Evolutionary conservation across 2,329 filamentous ascomycete genomes (phyloP), one percentile per base, ranked within the genome.

Genomic region (Cladosporium sphaerospermum): DNA sequence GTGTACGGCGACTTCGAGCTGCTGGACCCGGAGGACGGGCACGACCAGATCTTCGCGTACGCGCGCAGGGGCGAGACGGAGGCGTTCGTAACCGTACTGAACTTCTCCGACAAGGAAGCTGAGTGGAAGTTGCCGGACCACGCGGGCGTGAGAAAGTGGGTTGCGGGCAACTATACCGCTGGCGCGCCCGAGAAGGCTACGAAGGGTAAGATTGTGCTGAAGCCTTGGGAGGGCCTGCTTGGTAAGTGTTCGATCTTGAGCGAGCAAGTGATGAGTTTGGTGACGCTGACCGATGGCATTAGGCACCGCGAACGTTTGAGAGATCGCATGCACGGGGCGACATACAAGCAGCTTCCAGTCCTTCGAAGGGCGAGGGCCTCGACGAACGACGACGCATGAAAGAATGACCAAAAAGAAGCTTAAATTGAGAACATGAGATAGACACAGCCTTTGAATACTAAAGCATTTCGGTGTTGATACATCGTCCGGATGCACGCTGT

Each of bases 1-100:
- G 77, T 85, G 1, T 79, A 85, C 59, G 84, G 84, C 5, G 69
- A 74, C 16, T 86, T 81, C 63, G 68, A 78, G 43, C 65, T 77
- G 8, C 67, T 79, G 34, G 78, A 79, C 45, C 63, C 72, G 14
- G 72, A 75, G n/a, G 48, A 51, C 16, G 48, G 48, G 6, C 58
- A 71, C 68, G 79, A 81, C 62, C 60, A 71, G 54, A 73, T 88
- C 62, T 89, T 88, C 54, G 62, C 69, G 9, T 76, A 69, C 55
- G 64, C 60, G 52, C 56, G 65, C 9, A 55, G 56, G 11, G 61
- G 62, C 28, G 54, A 59, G 31, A 49, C 61, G 10, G 61, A 64
- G 52, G 63, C 62, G 11, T 70, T 68, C 53, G 58, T 68, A 45
- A 59, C 62, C 8, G 66, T 67, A 14, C 54, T 71, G 45, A 71